Evolutionary conservation across 2,329 filamentous ascomycete species (phyloP), one percentile per base, ranked within the genome.

Genomic region (Sodiomyces alkalinus): DNA sequence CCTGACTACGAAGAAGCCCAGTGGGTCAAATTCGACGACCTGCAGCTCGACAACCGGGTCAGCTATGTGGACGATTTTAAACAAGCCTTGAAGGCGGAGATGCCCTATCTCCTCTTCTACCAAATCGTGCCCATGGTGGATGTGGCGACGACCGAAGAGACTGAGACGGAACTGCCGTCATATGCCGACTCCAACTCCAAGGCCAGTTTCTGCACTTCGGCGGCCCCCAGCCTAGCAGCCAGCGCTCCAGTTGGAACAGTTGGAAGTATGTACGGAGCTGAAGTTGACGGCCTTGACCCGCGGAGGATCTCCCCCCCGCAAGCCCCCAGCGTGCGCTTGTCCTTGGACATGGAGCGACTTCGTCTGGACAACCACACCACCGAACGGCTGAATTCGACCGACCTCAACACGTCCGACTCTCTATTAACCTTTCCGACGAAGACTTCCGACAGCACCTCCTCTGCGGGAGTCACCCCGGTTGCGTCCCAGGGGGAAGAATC

Each of bases 81-180:
- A 35, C 56, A 77, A 39, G 77, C 81, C 0, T 56, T 96, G 27
- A 77, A 72, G 39, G 68, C 78, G n/a, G 86, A 94, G 49, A 92
- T 83, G 49, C 87, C 90, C 0, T 96, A 96, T 48, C 66, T 96
- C 6, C 61, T 98, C 0, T 96, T 96, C 51, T 98, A 94, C 45
- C 87, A 94, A 49, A 81, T 96, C 22, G 69, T 92, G 17, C 86
- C 87, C 0, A 83, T 92, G 43, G 71, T 82, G 17, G 80, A 86
- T 31, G 67, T 78, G 6, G 57, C 61, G 2, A 63, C 64, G 5
- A 56, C 58, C 0, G 60, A 63, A 6, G 53, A 53, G 24, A 60
- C 54, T 2, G 56, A 60, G 18, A 50, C 51, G 3, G 60, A 62
- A 19, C 72, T 71, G 3, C 72, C 72, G 2, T 69, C 71, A 2